Evolutionary conservation across 2,329 filamentous ascomycete species (phyloP).

Genomic region (Clarireedia sp.): DNA sequence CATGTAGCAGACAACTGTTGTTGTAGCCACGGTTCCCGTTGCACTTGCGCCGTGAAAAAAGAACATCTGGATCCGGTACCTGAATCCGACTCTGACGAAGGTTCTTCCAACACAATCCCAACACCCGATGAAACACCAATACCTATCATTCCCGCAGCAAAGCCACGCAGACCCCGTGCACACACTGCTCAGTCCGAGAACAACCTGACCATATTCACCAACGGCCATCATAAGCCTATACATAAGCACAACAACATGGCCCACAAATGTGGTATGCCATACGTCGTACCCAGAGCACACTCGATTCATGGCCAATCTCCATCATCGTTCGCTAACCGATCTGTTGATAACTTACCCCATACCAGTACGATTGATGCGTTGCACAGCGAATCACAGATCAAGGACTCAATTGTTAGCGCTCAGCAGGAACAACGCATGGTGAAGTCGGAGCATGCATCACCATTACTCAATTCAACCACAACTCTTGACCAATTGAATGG

Average conservation of each 20-base stretch:
- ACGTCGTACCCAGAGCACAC: slow-evolving; percentile 51
- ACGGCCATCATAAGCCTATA: slow-evolving; percentile 55
- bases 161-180: slow-evolving; percentile 45
- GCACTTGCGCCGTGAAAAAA: slow-evolving; percentile 58
- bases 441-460: slow-evolving; percentile 56
- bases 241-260: slow-evolving; percentile 53
- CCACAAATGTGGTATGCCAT: slow-evolving; percentile 52
- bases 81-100: slow-evolving; percentile 52
- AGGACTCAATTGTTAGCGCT: slow-evolving; percentile 31
- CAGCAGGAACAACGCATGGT: slow-evolving; percentile 41
- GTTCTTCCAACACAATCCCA: slow-evolving; percentile 36
- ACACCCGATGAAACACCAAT: slow-evolving; percentile 31
- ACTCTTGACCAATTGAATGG: slow-evolving; percentile 43
- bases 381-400: slow-evolving; percentile 30
- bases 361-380: slow-evolving; percentile 35
- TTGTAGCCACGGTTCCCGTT: slow-evolving; percentile 61
- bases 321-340: slow-evolving; percentile 41
- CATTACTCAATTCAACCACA: slow-evolving; percentile 41
- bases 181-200: slow-evolving; percentile 56
- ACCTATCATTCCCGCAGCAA: slow-evolving; percentile 25
- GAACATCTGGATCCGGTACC: slow-evolving; percentile 56
- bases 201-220: slow-evolving; percentile 49
- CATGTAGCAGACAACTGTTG: slow-evolving; percentile 53
- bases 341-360: slow-evolving; percentile 37
- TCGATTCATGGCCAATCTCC: slow-evolving; percentile 43